Evolutionary conservation across 192 early-diverging fungal species (phyloP), one percentile per base, ranked within the genome.

Genomic region (Podila verticillata): DNA sequence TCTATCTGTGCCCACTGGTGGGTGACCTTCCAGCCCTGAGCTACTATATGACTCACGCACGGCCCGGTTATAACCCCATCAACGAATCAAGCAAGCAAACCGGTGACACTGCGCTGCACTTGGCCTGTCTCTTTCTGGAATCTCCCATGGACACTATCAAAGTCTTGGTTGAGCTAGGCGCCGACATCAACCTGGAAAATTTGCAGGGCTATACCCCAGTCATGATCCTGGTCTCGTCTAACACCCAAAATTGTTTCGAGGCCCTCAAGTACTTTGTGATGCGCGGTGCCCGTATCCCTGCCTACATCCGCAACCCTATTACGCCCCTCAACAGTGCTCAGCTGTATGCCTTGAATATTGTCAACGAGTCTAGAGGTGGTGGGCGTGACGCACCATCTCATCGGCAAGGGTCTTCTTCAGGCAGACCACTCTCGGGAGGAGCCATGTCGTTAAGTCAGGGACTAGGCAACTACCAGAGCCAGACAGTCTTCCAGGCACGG

Each of bases 241-340:
- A 80, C 24, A 80, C 77, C 3, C 65, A 80, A 30, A 63, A 80
- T 35, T 80, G 77, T 31, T 80, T 68, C 34, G 77, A 80, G 32
- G 77, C 77, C 9, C 77, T 80, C 56, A 72, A 68, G 56, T 80
- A 61, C 61, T 80, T 80, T 72, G 77, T 80, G 9, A 72, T 67
- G 69, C 77, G 77, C 35, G 77, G 77, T 15, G 77, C 77, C 7
- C 69, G 77, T 0, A 80, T 80, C 60, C 77, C 77, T 0, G 69
- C 77, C 24, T 70, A 72, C 47, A 72, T 80, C 56, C 77, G 61
- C 7, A 80, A 72, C 26, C 77, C 77, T 12, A 80, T 80, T 28
- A 80, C 77, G 1, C 77, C 77, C 0, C 54, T 80, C 19, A 80
- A 80, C 22, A 80, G 70, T 39, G 77, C 77, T 15, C 77, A 80